Percentiles rank a stretch among this genome's conserved stretches.
phyloP scores from a whole-genome alignment of 1,284 basidiomycete species.

The Crepidotus sp. region DNA sequence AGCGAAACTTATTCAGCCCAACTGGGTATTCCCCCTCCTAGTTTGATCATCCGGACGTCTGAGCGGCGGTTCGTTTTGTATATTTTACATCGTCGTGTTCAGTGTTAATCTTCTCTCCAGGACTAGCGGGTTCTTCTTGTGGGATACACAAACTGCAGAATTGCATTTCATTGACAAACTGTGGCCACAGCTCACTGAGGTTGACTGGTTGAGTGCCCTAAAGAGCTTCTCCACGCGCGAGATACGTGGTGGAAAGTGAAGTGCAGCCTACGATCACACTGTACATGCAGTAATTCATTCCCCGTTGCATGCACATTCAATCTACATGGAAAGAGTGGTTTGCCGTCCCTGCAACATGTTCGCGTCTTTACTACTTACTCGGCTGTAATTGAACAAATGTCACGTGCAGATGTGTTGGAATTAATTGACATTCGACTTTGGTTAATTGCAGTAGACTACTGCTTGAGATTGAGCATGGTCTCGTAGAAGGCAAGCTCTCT shows the following conservation, averaged over 20 bases:
- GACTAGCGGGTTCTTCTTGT: constrained; percentile 14
- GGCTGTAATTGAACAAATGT: too few relatives aligned
- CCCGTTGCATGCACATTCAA: too few relatives aligned
- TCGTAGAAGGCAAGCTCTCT: constrained; percentile 17
- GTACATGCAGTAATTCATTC: too few relatives aligned
- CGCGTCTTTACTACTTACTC: too few relatives aligned
- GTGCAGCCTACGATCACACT: too few relatives aligned
- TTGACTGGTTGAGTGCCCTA: constrained; percentile 12
- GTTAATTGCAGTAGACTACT: background rate
- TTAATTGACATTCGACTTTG: too few relatives aligned
- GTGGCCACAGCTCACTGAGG: constrained; percentile 15
- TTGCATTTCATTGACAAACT: constrained; percentile 17
- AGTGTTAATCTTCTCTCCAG: background rate
- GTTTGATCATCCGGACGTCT: constrained; percentile 14
- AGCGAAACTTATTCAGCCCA: constrained; percentile 9
- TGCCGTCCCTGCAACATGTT: too few relatives aligned
- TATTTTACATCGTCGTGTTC: background rate
- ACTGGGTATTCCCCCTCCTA: constrained; percentile 4
- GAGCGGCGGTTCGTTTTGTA: constrained; percentile 7
- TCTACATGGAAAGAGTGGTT: too few relatives aligned
- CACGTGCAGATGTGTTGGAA: background rate
- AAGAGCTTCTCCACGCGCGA: constrained; percentile 11
- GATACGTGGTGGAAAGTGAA: constrained; percentile 8
- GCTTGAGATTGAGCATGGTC: constrained; percentile 6
- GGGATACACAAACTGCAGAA: constrained; percentile 16